Conservation (phyloP, 2,329 filamentous ascomycete genomes). For the Gaeumannomyces sp. region DNA sequence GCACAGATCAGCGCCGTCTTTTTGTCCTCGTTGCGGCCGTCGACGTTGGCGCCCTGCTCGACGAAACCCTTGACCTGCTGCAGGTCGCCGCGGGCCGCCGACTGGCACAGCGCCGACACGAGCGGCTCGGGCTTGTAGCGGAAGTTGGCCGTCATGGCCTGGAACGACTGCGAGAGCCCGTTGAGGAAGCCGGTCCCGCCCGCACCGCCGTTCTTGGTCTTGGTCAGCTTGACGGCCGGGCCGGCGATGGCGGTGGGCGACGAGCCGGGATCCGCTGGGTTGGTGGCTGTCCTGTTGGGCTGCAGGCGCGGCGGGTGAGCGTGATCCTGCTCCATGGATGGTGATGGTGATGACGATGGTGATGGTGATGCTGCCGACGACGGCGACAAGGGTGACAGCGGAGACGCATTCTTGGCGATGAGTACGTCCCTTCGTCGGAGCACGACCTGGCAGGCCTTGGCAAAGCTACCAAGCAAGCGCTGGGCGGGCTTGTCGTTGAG, state of each 20-base stretch:
- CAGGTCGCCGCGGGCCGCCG: conserved; percentile 15
- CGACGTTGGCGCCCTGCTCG: conserved; percentile 15
- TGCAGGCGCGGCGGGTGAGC: not conserved
- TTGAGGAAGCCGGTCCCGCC: conserved; percentile 7
- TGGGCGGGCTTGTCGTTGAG: not conserved
- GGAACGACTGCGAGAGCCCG: conserved; percentile 23
- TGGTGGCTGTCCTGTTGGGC: not conserved
- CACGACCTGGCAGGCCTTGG: conserved; percentile 3
- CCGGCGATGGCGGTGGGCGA: conserved; percentile 4
- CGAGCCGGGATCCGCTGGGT: not conserved
- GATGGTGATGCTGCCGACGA: no score
- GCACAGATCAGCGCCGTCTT: conserved; percentile 18
- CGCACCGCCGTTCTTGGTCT: not conserved
- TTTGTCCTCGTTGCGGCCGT: conserved; percentile 18
- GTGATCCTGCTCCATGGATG: not conserved
- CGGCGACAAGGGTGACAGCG: not conserved
- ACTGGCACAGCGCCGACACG: conserved; percentile 18
- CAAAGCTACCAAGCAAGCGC: not conserved
- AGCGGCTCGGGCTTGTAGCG: conserved; percentile 18
- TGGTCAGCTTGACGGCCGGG: not conserved
- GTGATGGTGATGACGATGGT: not conserved
- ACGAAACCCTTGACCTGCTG: conserved; percentile 15
- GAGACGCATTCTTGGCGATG: no score
- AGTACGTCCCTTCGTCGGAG: not conserved
- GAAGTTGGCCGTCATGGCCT: conserved; percentile 16